Evolutionary conservation across 1,284 basidiomycete genomes (phyloP).

Genomic region (Leccinum subfulvum): DNA sequence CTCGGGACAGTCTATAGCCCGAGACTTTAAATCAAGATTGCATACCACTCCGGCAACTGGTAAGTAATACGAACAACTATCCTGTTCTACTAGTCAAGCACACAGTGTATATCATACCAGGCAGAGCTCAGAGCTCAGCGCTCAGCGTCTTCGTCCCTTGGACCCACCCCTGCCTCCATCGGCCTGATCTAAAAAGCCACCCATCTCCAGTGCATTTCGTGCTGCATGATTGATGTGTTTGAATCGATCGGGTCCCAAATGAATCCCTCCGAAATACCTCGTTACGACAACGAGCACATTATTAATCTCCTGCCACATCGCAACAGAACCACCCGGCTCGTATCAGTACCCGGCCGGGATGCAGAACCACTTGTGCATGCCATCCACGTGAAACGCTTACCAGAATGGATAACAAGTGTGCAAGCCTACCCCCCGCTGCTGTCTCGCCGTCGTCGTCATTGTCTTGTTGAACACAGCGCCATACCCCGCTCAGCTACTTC

Average conservation of each 20-base stretch:
- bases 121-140: conserved; percentile 3
- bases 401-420: conserved; percentile 85
- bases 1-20: neutral
- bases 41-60: too few species aligned
- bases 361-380: neutral
- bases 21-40: neutral
- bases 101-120: neutral
- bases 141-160: conserved; percentile 31
- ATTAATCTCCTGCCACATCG: conserved; percentile 60
- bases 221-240: conserved; percentile 92
- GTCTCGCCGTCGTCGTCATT: conserved; percentile 94
- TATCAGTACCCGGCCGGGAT: neutral
- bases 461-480: conserved; percentile 48
- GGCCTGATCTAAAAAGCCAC: conserved; percentile 67
- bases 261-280: conserved; percentile 78
- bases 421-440: conserved; percentile 83
- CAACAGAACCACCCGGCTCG: neutral
- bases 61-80: too few species aligned
- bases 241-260: conserved; percentile 85
- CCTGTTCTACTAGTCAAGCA: neutral
- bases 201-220: conserved; percentile 78
- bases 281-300: conserved; percentile 85
- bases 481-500: neutral
- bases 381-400: conserved; percentile 40
- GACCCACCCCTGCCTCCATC: conserved; percentile 20